Percentiles rank a stretch among this genome's conserved stretches.
Conservation (phyloP, 2,329 filamentous ascomycete genomes). For the Cordyceps farinosa region DNA sequence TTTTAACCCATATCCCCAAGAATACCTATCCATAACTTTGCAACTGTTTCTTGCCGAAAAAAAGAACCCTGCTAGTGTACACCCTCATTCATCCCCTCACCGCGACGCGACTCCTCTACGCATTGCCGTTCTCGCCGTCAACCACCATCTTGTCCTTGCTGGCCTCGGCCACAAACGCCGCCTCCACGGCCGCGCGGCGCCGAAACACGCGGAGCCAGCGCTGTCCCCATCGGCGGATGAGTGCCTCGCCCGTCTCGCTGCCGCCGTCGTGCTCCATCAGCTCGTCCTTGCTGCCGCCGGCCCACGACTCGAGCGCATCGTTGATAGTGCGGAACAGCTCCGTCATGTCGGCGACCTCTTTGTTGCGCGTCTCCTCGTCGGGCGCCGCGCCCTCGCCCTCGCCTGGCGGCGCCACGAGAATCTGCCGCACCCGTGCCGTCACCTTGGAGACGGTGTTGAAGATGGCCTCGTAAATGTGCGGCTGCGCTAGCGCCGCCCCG, state of each 20-base stretch:
- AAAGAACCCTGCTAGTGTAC: neutral
- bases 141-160: conserved; percentile 15
- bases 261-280: conserved; percentile 67
- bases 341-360: conserved; percentile 71
- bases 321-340: conserved; percentile 79
- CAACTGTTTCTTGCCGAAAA: too few relatives aligned
- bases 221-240: conserved; percentile 75
- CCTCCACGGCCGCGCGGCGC: conserved; percentile 79
- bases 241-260: conserved; percentile 53
- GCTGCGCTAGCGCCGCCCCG: conserved; percentile 65
- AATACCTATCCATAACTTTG: too few relatives aligned
- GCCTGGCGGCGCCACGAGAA: conserved; percentile 57
- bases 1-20: too few relatives aligned
- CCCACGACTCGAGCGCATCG: conserved; percentile 70
- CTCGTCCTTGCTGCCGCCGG: conserved; percentile 68
- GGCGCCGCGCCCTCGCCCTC: conserved; percentile 49
- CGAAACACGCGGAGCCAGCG: conserved; percentile 85
- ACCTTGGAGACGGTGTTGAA: conserved; percentile 87
- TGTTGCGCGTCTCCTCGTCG: conserved; percentile 56
- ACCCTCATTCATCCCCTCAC: neutral
- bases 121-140: conserved; percentile 6
- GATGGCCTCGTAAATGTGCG: conserved; percentile 86
- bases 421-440: conserved; percentile 77
- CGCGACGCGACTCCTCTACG: neutral
- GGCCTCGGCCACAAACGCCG: conserved; percentile 51